Evolutionary conservation across 129 eudicot species (phyloP), one percentile per base, ranked within the genome.

Genomic region (Oenanthe sinensis): DNA sequence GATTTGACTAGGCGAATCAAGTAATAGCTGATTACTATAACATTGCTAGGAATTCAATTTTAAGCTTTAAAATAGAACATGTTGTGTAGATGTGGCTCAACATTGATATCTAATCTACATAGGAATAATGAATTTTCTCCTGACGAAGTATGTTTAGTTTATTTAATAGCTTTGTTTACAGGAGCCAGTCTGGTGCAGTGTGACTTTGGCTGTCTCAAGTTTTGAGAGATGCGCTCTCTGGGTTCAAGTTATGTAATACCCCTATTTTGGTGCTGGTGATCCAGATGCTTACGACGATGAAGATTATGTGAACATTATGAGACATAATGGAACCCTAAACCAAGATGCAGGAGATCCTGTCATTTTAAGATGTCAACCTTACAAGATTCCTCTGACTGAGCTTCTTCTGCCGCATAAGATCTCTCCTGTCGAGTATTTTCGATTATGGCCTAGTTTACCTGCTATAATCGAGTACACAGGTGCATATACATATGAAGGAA

Each of bases 371-470:
- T 95, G 98, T 82, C 98, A 95, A 81, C 98, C 98, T 46, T 95
- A 95, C 90, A 95, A 91, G 85, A 85, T 95, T 82, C 98, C 98
- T 26, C 84, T 95, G 65, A 95, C 97, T 5, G 98, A 95, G 87
- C 98, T 95, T 82, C 92, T 95, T 62, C 77, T 91, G 83, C 98
- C 98, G 7, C 97, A 95, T 81, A 91, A 91, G 77, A 95, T 95
- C 43, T 95, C 98, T 76, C 97, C 98, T 10, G 98, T 95, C 73
- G 98, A 95, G 80, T 95, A 87, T 87, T 95, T 95, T 82, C 96
- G 98, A n/a, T 74, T 95, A 73, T 95, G 98, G 98, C 98, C 98
- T 75, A 95, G 98, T 90, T 87, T 95, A 62, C 98, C 98, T 86
- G 98, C 97, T 78, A 90, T 95, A 83, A 92, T 95, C 77, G 98